Evolutionary conservation across 768 basidiomycete genomes (phyloP).

Genomic region (Rickenella mellea): DNA sequence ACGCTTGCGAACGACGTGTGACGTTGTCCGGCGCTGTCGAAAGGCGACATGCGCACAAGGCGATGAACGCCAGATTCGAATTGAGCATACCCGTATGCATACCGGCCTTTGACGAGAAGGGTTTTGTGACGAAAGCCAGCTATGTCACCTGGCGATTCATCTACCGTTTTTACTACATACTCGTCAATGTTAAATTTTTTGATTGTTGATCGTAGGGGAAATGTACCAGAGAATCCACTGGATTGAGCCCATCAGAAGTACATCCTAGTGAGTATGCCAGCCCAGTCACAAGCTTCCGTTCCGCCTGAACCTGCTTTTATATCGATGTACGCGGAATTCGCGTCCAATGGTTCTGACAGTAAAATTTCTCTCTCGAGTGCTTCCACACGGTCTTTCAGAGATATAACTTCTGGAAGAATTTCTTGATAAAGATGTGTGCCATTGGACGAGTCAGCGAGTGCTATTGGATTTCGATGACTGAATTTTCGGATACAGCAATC

Average conservation of each 20-base stretch:
- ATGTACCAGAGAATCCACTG: background rate
- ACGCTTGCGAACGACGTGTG: background rate
- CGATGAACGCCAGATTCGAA: background rate
- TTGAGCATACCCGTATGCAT: background rate
- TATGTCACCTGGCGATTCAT: background rate
- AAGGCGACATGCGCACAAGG: background rate
- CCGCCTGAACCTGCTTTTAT: background rate
- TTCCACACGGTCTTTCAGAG: background rate
- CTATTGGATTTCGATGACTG: too few relatives aligned
- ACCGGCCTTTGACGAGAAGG: background rate
- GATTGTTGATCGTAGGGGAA: too few relatives aligned
- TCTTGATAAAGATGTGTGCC: background rate
- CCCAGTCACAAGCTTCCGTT: slow-evolving; percentile 1
- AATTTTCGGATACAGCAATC: too few relatives aligned
- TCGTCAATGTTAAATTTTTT: background rate
- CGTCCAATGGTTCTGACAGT: background rate
- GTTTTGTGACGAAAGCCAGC: background rate
- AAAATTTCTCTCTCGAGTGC: background rate
- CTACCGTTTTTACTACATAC: background rate
- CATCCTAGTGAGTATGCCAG: background rate
- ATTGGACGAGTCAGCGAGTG: background rate
- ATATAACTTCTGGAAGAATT: background rate
- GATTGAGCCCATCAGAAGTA: background rate
- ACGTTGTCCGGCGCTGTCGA: background rate
- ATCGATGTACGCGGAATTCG: background rate